Evolutionary conservation across 768 basidiomycete species (phyloP).

Genomic region (Paxillus rubicundulus): DNA sequence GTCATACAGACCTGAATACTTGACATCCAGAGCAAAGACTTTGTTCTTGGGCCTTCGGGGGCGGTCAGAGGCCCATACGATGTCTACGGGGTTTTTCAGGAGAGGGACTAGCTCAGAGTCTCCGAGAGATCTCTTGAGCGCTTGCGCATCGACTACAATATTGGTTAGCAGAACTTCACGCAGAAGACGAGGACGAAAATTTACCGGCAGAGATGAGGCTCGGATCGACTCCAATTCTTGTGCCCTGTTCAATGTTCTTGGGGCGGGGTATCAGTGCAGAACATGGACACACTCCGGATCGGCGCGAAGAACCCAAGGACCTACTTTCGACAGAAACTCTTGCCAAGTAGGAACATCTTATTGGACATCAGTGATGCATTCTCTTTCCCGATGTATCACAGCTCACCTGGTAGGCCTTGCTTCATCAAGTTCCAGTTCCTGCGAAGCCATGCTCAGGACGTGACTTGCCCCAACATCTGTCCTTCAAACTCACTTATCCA

Average conservation of each 20-base stretch:
- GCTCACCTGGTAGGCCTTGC: slow-evolving; percentile 74
- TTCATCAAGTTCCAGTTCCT: slow-evolving; percentile 96
- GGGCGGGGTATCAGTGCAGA: not conserved
- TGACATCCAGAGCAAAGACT: slow-evolving; percentile 67
- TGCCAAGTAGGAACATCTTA: slow-evolving; percentile 89
- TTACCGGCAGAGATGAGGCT: slow-evolving; percentile 66
- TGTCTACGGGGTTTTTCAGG: slow-evolving; percentile 71
- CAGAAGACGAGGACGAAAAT: slow-evolving; percentile 15
- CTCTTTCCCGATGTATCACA: slow-evolving; percentile 4
- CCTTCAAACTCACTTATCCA: slow-evolving; percentile 61
- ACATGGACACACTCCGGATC: not conserved
- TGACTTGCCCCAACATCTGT: not conserved
- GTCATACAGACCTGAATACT: slow-evolving; percentile 59
- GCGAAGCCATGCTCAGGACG: slow-evolving; percentile 4
- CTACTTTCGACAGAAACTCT: slow-evolving; percentile 74
- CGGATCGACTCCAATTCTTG: slow-evolving; percentile 81
- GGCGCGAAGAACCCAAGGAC: not conserved
- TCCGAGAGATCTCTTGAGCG: slow-evolving; percentile 55
- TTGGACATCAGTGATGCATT: slow-evolving; percentile 8
- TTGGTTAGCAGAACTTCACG: not conserved
- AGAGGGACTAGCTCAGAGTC: slow-evolving; percentile 68
- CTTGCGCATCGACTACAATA: slow-evolving; percentile 59
- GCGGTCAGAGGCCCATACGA: slow-evolving; percentile 66
- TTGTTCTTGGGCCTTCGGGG: slow-evolving; percentile 67
- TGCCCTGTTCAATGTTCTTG: slow-evolving; percentile 59